Percentiles rank a stretch among this genome's conserved stretches.
phyloP scores from a whole-genome alignment of 441 rosid species.

The Mallotus japonicus region DNA sequence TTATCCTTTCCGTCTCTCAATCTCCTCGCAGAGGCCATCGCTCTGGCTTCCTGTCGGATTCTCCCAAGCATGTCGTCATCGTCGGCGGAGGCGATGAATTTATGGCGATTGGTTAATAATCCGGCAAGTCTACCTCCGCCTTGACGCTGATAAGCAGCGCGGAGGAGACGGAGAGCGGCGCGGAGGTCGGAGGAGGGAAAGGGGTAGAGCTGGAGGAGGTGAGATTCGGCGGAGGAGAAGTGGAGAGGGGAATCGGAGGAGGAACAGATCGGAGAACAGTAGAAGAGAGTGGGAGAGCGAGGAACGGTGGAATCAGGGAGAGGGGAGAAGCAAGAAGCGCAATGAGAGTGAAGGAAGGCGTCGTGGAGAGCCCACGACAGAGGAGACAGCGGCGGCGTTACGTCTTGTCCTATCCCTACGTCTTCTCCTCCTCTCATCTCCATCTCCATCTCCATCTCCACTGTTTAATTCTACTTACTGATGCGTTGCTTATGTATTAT shows the following conservation, averaged over 20 bases:
- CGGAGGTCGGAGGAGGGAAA: constrained; percentile 40
- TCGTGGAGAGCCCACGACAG: constrained; percentile 52
- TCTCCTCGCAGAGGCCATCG: constrained; percentile 34
- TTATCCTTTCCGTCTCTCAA: constrained; percentile 16
- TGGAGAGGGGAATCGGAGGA: constrained; percentile 15
- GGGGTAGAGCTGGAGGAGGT: constrained; percentile 25
- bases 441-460: constrained; percentile 30
- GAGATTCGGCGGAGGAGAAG: constrained; percentile 33
- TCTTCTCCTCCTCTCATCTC: constrained; percentile 46
- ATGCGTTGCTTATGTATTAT: no score
- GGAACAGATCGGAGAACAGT: constrained; percentile 34
- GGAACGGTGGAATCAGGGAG: constrained; percentile 16
- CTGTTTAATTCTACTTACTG: no score
- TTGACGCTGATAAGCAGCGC: constrained; percentile 19
- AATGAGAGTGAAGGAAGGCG: constrained; percentile 51
- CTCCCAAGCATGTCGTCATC: constrained; percentile 33
- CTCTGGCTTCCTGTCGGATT: constrained; percentile 42
- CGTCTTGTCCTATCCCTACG: constrained; percentile 41
- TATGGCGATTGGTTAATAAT: constrained; percentile 55
- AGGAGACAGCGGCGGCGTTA: constrained; percentile 51
- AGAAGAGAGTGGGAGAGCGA: constrained; percentile 21
- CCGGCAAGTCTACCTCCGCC: constrained; percentile 26
- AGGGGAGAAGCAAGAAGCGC: constrained; percentile 63
- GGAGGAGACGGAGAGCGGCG: constrained; percentile 61
- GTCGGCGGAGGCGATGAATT: constrained; percentile 23